Percentiles rank a stretch among this genome's conserved stretches.
These are phyloP conservation scores for Ambrosia trifida DNA, from an alignment of 129 eudicot genomes.

Conservation along the genomic window DNA sequence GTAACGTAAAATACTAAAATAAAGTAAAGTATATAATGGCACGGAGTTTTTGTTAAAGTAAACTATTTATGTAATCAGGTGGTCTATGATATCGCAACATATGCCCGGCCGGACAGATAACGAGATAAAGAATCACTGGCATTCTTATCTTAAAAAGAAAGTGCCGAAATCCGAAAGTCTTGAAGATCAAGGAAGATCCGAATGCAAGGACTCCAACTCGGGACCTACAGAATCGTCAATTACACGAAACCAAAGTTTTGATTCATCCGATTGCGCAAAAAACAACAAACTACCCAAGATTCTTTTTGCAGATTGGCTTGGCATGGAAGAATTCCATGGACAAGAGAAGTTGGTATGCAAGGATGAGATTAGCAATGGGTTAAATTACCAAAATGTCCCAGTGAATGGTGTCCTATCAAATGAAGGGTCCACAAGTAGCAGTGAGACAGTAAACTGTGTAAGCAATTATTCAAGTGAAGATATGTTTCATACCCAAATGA, in stretches of 20 bases:
- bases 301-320: slow-evolving; percentile 81
- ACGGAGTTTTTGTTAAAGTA: too few relatives aligned
- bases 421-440: slow-evolving; percentile 29
- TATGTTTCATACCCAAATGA: slow-evolving; percentile 30
- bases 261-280: slow-evolving; percentile 31
- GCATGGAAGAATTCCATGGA: slow-evolving; percentile 45
- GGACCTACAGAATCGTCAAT: slow-evolving; percentile 30
- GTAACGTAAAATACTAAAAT: too few relatives aligned
- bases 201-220: slow-evolving; percentile 13
- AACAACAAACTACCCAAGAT: slow-evolving; percentile 50
- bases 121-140: slow-evolving; percentile 84
- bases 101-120: slow-evolving; percentile 85
- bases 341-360: slow-evolving; percentile 31
- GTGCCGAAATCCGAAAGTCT: slow-evolving; percentile 20
- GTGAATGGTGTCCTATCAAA: slow-evolving; percentile 21
- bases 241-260: slow-evolving; percentile 32
- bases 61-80: slow-evolving; percentile 36
- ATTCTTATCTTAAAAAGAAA: slow-evolving; percentile 63
- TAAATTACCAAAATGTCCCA: slow-evolving; percentile 30
- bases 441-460: slow-evolving; percentile 21
- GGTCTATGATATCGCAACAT: slow-evolving; percentile 79
- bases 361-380: slow-evolving; percentile 15
- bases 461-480: slow-evolving; percentile 26
- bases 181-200: slow-evolving; percentile 28
- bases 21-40: too few relatives aligned